Conservation (phyloP, 805 yeast species). For the Teunomyces panamensis region DNA sequence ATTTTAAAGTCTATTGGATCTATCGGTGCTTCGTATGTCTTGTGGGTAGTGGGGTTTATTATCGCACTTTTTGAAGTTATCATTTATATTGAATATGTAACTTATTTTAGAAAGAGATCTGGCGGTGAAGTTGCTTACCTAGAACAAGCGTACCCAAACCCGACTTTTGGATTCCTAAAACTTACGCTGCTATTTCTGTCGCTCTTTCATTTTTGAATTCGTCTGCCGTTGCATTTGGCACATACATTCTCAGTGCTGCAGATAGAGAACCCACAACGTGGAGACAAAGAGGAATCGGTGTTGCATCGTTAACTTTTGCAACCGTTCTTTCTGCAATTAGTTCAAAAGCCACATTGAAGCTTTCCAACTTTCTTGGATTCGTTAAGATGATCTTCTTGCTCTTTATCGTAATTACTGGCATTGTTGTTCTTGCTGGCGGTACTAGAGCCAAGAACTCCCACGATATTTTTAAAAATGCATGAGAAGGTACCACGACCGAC, state of each 20-base stretch:
- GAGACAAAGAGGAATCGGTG: conserved; percentile 36
- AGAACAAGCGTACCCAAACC: conserved; percentile 38
- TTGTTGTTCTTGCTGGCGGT: conserved; percentile 35
- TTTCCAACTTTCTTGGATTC: conserved; percentile 33
- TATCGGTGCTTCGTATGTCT: conserved; percentile 41
- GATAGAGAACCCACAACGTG: conserved; percentile 26
- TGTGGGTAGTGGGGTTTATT: conserved; percentile 42
- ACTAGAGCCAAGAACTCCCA: conserved; percentile 31
- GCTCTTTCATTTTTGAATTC: conserved; percentile 34
- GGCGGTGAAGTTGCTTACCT: conserved; percentile 40
- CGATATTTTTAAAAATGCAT: conserved; percentile 33
- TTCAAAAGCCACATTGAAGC: conserved; percentile 26
- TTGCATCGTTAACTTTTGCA: conserved; percentile 26
- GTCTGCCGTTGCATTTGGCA: conserved; percentile 38
- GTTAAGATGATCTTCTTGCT: conserved; percentile 31
- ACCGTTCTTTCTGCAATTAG: conserved; percentile 19
- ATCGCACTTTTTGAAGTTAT: conserved; percentile 35
- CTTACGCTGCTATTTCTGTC: conserved; percentile 37
- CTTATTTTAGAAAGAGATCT: conserved; percentile 33
- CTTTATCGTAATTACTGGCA: conserved; percentile 32
- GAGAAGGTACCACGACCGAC: conserved; percentile 39
- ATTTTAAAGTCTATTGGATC: conserved; percentile 48
- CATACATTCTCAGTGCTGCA: conserved; percentile 32
- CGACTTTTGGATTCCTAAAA: conserved; percentile 31
- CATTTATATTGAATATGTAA: conserved; percentile 41